These are phyloP conservation scores for Phytophthora tentaculata DNA, from an alignment of 352 stramenopile genomes.

Conservation along the genomic window DNA sequence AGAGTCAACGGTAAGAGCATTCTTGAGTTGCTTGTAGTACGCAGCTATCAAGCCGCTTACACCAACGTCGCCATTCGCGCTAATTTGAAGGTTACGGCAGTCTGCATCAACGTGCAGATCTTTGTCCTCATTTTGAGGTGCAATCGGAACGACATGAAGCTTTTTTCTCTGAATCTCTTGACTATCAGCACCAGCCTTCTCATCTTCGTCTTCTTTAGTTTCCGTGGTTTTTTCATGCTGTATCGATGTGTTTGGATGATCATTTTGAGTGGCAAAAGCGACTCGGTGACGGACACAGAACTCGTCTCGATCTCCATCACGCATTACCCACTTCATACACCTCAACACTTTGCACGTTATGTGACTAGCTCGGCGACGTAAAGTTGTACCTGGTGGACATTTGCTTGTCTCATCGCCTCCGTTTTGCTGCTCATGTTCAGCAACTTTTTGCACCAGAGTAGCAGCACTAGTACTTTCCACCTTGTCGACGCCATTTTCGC, in stretches of 20 bases:
- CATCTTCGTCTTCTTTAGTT: background rate
- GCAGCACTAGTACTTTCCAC: background rate
- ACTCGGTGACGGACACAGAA: background rate
- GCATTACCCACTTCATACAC: background rate
- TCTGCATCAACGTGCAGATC: background rate
- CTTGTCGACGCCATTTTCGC: background rate
- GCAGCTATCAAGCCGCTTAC: background rate
- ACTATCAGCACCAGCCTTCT: background rate
- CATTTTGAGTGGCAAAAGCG: background rate
- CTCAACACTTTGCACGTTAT: background rate
- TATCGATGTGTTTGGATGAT: background rate
- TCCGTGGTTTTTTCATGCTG: background rate
- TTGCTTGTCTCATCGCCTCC: background rate
- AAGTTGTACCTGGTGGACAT: background rate
- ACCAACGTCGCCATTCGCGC: background rate
- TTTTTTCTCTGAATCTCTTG: background rate
- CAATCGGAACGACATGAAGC: background rate
- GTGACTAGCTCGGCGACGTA: background rate
- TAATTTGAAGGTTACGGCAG: background rate
- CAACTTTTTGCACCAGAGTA: background rate
- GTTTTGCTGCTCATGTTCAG: background rate
- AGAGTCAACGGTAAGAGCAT: background rate
- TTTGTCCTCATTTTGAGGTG: background rate
- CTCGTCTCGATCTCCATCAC: background rate
- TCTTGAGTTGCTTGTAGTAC: constrained; percentile 1